These are phyloP conservation scores for Bruguiera parviflora DNA, from an alignment of 345 rosid genomes.

Conservation along the genomic window DNA sequence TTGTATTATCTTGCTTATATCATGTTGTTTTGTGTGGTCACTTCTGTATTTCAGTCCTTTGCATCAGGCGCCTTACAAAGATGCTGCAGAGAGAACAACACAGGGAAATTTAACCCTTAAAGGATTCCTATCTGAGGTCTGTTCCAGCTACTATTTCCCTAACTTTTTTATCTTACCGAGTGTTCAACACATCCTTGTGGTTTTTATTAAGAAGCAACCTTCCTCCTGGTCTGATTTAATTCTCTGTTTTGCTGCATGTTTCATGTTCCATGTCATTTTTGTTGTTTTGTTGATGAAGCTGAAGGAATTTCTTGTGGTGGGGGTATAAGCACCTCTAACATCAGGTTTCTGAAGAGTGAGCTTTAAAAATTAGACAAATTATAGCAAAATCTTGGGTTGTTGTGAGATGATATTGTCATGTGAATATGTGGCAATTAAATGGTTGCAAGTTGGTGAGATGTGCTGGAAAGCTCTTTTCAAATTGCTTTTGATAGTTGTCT, in stretches of 20 bases:
- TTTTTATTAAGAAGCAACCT: background rate
- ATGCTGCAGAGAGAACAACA: slow-evolving; percentile 66
- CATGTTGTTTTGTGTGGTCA: slow-evolving; percentile 16
- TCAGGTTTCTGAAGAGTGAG: background rate
- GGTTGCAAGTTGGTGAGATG: background rate
- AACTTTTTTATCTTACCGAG: background rate
- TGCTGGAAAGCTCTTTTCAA: background rate
- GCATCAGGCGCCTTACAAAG: slow-evolving; percentile 54
- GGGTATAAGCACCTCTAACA: background rate
- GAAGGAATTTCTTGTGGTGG: background rate
- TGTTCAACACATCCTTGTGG: background rate
- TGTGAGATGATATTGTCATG: background rate
- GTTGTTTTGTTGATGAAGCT: background rate
- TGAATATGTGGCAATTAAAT: background rate
- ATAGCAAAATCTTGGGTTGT: too few relatives aligned
- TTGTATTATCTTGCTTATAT: slow-evolving; percentile 2
- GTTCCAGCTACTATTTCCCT: slow-evolving; percentile 16
- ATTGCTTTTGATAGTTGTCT: background rate
- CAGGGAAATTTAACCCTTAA: slow-evolving; percentile 55
- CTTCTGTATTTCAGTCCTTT: slow-evolving; percentile 62
- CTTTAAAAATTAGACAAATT: too few relatives aligned
- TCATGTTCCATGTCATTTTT: background rate
- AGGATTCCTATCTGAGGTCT: slow-evolving; percentile 68
- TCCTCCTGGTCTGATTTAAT: background rate
- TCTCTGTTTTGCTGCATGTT: background rate